Evolutionary conservation across 1,284 basidiomycete species (phyloP).

Genomic region (Tylopilus microsporus): DNA sequence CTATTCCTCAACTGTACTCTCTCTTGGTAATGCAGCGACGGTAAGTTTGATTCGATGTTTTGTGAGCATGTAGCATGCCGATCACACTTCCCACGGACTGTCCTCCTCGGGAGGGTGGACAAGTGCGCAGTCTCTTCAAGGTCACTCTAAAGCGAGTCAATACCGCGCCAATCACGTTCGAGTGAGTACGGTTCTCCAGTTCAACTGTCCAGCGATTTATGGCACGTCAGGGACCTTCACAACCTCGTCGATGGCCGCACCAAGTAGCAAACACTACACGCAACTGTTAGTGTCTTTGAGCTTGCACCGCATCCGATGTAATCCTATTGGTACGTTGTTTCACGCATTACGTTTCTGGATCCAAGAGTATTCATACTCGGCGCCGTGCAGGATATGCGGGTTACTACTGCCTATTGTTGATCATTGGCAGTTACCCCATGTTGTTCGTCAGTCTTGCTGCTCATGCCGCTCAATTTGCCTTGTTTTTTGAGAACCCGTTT

Average conservation of each 20-base stretch:
- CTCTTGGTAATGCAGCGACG: slow-evolving; percentile 24
- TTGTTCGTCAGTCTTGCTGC: slow-evolving; percentile 90
- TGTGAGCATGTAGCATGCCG: not conserved
- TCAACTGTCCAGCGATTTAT: not conserved
- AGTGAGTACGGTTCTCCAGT: slow-evolving; percentile 9
- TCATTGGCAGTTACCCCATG: slow-evolving; percentile 85
- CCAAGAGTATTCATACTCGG: too few relatives aligned
- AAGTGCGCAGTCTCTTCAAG: slow-evolving; percentile 14
- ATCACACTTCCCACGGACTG: slow-evolving; percentile 16
- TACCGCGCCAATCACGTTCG: slow-evolving; percentile 25
- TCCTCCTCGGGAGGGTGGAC: slow-evolving; percentile 13
- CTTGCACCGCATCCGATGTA: too few relatives aligned
- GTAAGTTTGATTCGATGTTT: slow-evolving; percentile 9
- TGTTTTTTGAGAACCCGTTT: slow-evolving; percentile 95
- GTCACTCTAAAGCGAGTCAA: slow-evolving; percentile 27
- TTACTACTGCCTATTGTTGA: slow-evolving; percentile 49
- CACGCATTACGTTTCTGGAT: not conserved
- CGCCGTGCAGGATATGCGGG: too few relatives aligned
- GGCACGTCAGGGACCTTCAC: slow-evolving; percentile 23
- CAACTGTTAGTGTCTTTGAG: slow-evolving; percentile 3
- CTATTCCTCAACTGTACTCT: slow-evolving; percentile 29
- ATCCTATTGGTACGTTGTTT: too few relatives aligned
- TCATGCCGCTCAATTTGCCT: slow-evolving; percentile 93
- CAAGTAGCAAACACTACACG: slow-evolving; percentile 24
- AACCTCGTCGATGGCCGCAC: slow-evolving; percentile 24